These are phyloP conservation scores for Cadophora sp. DNA, from an alignment of 2,329 filamentous ascomycete genomes.

Conservation along the genomic window DNA sequence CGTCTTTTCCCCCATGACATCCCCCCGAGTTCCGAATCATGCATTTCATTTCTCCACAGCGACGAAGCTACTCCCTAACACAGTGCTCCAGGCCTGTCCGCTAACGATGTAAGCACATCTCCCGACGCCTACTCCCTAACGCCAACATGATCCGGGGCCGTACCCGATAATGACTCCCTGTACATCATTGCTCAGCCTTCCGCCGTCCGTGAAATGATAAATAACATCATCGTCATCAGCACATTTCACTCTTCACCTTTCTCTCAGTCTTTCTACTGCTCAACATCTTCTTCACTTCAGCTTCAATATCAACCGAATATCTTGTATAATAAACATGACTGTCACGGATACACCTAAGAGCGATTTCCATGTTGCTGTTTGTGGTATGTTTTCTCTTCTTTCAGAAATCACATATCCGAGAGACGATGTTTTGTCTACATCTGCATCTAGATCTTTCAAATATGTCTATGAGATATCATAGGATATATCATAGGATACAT, in stretches of 20 bases:
- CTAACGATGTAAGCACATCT: too few species aligned
- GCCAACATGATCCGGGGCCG: constrained; percentile 2
- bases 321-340: constrained; percentile 25
- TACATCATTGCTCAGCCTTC: not conserved
- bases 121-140: not conserved
- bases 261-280: not conserved
- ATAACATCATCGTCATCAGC: constrained; percentile 6
- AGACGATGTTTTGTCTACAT: not conserved
- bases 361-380: constrained; percentile 44
- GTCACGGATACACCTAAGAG: constrained; percentile 33
- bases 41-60: not conserved
- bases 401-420: constrained; percentile 4
- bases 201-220: not conserved
- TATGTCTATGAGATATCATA: too few species aligned
- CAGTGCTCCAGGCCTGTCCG: not conserved
- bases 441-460: not conserved
- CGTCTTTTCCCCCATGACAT: too few species aligned
- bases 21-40: too few species aligned
- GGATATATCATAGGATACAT: not conserved
- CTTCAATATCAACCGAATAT: not conserved
- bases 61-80: not conserved
- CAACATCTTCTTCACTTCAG: not conserved
- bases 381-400: constrained; percentile 30
- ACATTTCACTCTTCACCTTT: not conserved
- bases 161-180: not conserved